Evolutionary conservation across 257 asterid genomes (phyloP).

Genomic region (Solanum megistacrolobum): DNA sequence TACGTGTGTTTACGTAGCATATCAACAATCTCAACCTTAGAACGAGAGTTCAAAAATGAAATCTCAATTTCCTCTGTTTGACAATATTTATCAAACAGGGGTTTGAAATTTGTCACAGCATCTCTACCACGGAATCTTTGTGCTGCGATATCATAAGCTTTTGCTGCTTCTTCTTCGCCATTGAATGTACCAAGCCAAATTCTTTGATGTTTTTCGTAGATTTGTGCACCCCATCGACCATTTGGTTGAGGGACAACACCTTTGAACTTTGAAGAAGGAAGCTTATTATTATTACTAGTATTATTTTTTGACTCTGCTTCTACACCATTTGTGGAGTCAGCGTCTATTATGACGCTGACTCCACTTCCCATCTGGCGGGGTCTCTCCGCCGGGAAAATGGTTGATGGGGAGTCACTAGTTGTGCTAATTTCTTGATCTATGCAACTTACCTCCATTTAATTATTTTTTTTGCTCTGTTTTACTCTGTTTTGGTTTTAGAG

Average conservation of each 20-base stretch:
- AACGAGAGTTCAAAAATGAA: constrained; percentile 32
- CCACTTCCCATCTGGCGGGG: constrained; percentile 59
- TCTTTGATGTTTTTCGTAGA: constrained; percentile 75
- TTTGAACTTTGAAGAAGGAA: constrained; percentile 73
- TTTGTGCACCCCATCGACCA: constrained; percentile 97
- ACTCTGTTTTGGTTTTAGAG: neutral
- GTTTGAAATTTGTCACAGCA: constrained; percentile 53
- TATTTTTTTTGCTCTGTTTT: neutral
- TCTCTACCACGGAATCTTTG: constrained; percentile 68
- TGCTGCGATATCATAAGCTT: constrained; percentile 58
- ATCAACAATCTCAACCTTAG: constrained; percentile 57
- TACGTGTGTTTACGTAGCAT: constrained; percentile 61
- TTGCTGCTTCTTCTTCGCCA: constrained; percentile 54
- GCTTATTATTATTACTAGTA: constrained; percentile 21
- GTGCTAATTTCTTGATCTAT: constrained; percentile 39
- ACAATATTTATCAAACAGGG: constrained; percentile 11
- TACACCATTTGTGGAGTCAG: constrained; percentile 25
- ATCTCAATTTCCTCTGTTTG: constrained; percentile 21
- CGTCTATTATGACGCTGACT: constrained; percentile 40
- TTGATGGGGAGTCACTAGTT: constrained; percentile 38
- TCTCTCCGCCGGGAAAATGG: constrained; percentile 8
- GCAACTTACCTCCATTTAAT: constrained; percentile 22
- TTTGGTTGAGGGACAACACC: constrained; percentile 98
- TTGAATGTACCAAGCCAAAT: constrained; percentile 63
- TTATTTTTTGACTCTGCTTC: constrained; percentile 52